Base-by-base conservation (phyloP, 2,329 filamentous ascomycete genomes). In the Verticillium tricorpus region DNA sequence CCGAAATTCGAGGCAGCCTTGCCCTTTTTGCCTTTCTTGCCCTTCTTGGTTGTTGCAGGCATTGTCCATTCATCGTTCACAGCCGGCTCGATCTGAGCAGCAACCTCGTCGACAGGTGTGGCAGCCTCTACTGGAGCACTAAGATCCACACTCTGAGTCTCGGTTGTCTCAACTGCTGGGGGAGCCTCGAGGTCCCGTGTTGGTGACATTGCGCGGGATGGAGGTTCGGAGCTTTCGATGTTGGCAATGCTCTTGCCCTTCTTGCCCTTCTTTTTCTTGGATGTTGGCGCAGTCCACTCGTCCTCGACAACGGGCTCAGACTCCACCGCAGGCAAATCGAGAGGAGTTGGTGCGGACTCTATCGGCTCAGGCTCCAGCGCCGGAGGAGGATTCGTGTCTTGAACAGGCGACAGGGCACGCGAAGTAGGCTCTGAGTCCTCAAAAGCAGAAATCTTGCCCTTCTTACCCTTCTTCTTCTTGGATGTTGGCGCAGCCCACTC, bases 241-340 rank as follows among this genome's bases (percentile, higher is more conserved):
- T 5, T 32, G 31, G 34, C 31, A 6, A 19, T 31, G 7, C 25
- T 31, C 25, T 58, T 58, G 25, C 57, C 57, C 58, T 59, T 59
- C 58, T 59, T 59, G 5, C 58, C 58, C 56, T 58, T 45, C 70
- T 74, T 77, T 71, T 72, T 76, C 69, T 62, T 66, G 60, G 54
- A 17, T 17, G 54, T 56, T 9, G 54, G 54, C 54, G 45, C 56
- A 4, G 56, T 40, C 64, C 61, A 66, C 45, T 63, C 61, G 31
- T 63, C 61, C 14, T 63, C 58, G 14, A 19, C 60, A 22, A 56
- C 14, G 35, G 37, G 40, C 32, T 39, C 57, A 22, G 62, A 50
- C 54, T 61, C n/a, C 35, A 9, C 5, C 7, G 28, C 32, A 3
- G 39, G 25, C 35, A 55, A 52, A 6, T 25, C 14, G n/a, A 25